Base-by-base conservation (phyloP, 2,329 filamentous ascomycete species). In the Dactylellina leptospora region DNA sequence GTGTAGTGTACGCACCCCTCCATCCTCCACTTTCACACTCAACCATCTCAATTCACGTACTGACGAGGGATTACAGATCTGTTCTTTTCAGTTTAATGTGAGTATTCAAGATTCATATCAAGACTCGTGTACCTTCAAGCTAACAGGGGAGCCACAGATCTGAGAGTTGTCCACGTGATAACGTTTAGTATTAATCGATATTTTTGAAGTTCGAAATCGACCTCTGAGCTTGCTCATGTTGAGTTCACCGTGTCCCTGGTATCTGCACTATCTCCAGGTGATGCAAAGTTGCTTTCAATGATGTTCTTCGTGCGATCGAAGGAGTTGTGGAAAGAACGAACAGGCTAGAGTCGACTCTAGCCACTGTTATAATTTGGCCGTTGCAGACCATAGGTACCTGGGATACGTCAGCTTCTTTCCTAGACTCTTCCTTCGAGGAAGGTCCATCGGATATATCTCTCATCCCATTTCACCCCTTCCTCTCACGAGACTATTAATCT, bases 61-160 rank as follows among this genome's bases (percentile, higher is more conserved):
- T n/a, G n/a, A n/a, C n/a, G n/a, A n/a, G n/a, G n/a, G n/a, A n/a
- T 13, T 28, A n/a, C 22, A 13, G 13, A 51, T 86, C 84, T 86
- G 84, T 87, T 87, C 85, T 87, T 86, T 85, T 86, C 84, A 87
- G 85, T 69, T 53, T 69, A 61, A 53, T 59, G 38, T 56, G 28
- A 56, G 51, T n/a, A 28, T 27, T 13, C 25, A 5, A 4, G 13
- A 36, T 5, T 2, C 23, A 48, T 48, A 6, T 40, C 36, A 33
- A 5, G 4, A 11, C 13, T 16, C 33, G 22, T 11, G 13, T 56
- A 9, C 9, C 78, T 86, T 86, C 84, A 85, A 85, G 82, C 85
- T 84, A 86, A 87, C 85, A 87, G 86, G 85, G 86, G 84, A 87
- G 85, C 53, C 2, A 36, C 20, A 69, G 28, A 58, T 60, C 63